Evolutionary conservation across 768 basidiomycete genomes (phyloP).

Genomic region (Tricholoma sp.): DNA sequence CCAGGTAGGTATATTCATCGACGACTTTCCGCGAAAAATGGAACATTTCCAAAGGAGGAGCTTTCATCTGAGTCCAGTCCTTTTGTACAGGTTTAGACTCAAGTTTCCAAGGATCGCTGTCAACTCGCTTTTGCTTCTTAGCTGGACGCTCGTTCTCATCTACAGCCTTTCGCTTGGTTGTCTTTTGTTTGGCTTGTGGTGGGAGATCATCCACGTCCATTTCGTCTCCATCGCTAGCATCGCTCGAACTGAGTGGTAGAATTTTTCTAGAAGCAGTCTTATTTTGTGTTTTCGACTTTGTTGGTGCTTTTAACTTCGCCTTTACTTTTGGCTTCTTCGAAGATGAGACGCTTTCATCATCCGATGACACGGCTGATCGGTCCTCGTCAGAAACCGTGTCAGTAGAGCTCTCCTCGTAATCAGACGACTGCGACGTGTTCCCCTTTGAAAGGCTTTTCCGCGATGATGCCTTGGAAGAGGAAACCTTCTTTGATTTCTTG

Average conservation of each 20-base stretch:
- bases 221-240: slow-evolving; percentile 28
- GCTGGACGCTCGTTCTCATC: slow-evolving; percentile 34
- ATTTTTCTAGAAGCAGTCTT: slow-evolving; percentile 11
- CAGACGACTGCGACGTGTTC: slow-evolving; percentile 30
- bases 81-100: slow-evolving; percentile 51
- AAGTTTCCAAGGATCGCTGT: slow-evolving; percentile 78
- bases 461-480: slow-evolving; percentile 15
- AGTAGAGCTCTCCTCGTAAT: slow-evolving; percentile 35
- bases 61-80: slow-evolving; percentile 76
- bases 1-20: slow-evolving; percentile 93
- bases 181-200: slow-evolving; percentile 29
- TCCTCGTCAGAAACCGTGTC: slow-evolving; percentile 30
- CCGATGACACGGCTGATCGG: slow-evolving; percentile 26
- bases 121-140: slow-evolving; percentile 59
- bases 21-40: slow-evolving; percentile 84
- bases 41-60: slow-evolving; percentile 90
- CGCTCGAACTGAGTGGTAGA: slow-evolving; percentile 20
- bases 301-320: slow-evolving; percentile 12
- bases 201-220: slow-evolving; percentile 57
- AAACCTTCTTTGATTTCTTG: slow-evolving; percentile 18
- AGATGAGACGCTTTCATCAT: slow-evolving; percentile 25
- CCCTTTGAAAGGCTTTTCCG: slow-evolving; percentile 17
- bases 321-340: slow-evolving; percentile 20
- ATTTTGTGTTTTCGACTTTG: slow-evolving; percentile 8
- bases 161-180: slow-evolving; percentile 33